A percentile compares a stretch with the other conserved stretches of the same genome.
Evolutionary conservation across 1,284 basidiomycete species (phyloP).

Genomic region (Cerrena zonata): DNA sequence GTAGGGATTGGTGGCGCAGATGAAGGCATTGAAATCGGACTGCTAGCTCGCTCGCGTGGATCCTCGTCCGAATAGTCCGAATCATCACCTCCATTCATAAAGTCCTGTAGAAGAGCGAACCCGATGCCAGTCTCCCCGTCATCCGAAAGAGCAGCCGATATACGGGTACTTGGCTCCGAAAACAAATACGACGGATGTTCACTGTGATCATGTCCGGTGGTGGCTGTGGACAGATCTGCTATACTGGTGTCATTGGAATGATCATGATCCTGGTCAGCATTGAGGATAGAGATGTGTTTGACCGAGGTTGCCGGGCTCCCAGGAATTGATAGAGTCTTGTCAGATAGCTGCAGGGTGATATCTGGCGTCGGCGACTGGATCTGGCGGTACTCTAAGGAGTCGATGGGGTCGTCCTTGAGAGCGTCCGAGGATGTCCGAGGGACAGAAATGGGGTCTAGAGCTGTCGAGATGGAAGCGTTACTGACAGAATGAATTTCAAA

Average conservation of each 20-base stretch:
- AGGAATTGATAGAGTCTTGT: background rate
- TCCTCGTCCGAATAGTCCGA: slow-evolving; percentile 15
- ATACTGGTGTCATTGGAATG: background rate
- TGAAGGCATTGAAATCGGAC: background rate
- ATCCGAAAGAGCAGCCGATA: slow-evolving; percentile 32
- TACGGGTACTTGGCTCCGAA: slow-evolving; percentile 22
- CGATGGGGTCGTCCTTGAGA: background rate
- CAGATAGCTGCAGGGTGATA: background rate
- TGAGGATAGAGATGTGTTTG: background rate
- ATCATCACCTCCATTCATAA: slow-evolving; percentile 32
- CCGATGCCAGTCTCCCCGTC: slow-evolving; percentile 67
- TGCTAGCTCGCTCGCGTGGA: background rate
- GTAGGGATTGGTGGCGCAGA: background rate
- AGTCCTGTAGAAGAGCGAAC: slow-evolving; percentile 54
- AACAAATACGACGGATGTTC: slow-evolving; percentile 19
- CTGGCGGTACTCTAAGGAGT: background rate
- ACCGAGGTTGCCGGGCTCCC: background rate
- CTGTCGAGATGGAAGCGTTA: slow-evolving; percentile 20
- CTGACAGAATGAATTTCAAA: slow-evolving; percentile 13
- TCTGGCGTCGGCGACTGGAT: background rate
- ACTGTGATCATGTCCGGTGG: slow-evolving; percentile 2
- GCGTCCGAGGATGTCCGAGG: slow-evolving; percentile 19
- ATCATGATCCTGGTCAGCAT: background rate
- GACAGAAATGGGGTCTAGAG: slow-evolving; percentile 18
- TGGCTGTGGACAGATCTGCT: background rate